These are phyloP conservation scores for Papiliotrema laurentii DNA, from an alignment of 1,284 basidiomycete species.

Conservation along the genomic window DNA sequence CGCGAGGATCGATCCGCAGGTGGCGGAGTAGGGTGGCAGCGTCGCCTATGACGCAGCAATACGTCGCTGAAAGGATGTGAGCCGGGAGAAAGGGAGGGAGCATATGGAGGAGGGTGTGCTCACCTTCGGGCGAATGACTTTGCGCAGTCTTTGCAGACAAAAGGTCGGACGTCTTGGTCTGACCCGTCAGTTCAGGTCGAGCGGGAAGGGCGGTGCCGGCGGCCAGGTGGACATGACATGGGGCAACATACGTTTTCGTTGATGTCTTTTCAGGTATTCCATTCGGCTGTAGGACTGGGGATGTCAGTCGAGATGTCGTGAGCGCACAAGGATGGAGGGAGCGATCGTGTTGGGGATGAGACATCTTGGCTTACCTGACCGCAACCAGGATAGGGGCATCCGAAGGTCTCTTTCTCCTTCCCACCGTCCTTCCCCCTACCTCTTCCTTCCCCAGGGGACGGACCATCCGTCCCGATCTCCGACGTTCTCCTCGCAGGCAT, in stretches of 20 bases:
- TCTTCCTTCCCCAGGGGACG: not conserved
- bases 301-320: too few species aligned
- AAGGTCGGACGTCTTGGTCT: constrained; percentile 49
- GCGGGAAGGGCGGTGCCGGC: not conserved
- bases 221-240: too few species aligned
- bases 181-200: not conserved
- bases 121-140: constrained; percentile 49
- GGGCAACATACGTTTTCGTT: constrained; percentile 49
- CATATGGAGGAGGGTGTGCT: constrained; percentile 5
- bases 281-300: constrained; percentile 44
- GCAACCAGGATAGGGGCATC: constrained; percentile 41
- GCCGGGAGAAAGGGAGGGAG: not conserved
- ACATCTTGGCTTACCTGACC: constrained; percentile 36
- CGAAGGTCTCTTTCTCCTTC: constrained; percentile 44
- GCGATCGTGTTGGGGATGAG: not conserved
- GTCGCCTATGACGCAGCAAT: constrained; percentile 46
- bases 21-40: constrained; percentile 47
- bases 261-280: constrained; percentile 49
- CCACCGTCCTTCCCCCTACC: constrained; percentile 13
- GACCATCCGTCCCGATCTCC: constrained; percentile 2
- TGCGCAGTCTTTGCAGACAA: constrained; percentile 46
- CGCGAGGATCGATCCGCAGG: constrained; percentile 35
- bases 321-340: too few species aligned
- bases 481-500: constrained; percentile 18
- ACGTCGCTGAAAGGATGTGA: constrained; percentile 40